Evolutionary conservation across 2,329 filamentous ascomycete species (phyloP).

Genomic region (Colletotrichum liriopes): DNA sequence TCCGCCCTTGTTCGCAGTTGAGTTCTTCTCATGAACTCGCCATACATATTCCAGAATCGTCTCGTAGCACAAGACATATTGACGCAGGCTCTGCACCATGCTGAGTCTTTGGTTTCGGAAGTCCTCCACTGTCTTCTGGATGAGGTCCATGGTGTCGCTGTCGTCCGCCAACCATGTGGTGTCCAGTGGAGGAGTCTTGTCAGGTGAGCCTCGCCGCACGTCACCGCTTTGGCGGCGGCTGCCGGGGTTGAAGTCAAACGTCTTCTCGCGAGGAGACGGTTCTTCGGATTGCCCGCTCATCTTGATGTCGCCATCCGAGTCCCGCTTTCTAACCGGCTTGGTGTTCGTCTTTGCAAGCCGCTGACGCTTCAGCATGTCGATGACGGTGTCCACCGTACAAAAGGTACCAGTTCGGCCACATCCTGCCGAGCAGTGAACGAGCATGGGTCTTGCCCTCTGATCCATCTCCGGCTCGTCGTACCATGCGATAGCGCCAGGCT

Average conservation of each 20-base stretch:
- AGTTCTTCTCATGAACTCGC: conserved; percentile 60
- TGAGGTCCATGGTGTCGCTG: conserved; percentile 81
- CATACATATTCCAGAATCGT: conserved; percentile 90
- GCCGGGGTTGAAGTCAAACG: conserved; percentile 43
- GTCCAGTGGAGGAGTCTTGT: conserved; percentile 53
- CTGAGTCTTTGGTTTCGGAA: conserved; percentile 90
- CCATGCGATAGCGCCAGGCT: conserved; percentile 59
- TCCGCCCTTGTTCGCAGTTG: conserved; percentile 40
- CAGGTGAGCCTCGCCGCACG: conserved; percentile 35
- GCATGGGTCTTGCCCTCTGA: conserved; percentile 74
- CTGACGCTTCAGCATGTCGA: conserved; percentile 97
- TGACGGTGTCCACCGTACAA: conserved; percentile 94
- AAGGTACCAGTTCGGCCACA: conserved; percentile 97
- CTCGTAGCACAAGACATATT: conserved; percentile 98
- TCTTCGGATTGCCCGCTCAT: conserved; percentile 57
- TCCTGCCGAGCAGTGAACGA: conserved; percentile 96
- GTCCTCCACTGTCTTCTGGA: conserved; percentile 90
- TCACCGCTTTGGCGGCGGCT: conserved; percentile 38
- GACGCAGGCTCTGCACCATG: conserved; percentile 95
- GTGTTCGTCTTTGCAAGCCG: conserved; percentile 57
- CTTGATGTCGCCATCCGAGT: conserved; percentile 62
- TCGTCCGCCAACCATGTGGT: conserved; percentile 79
- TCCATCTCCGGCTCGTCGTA: conserved; percentile 74
- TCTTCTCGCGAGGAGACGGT: conserved; percentile 49
- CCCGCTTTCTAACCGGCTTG: conserved; percentile 46